These are phyloP conservation scores for Centrapalus pauciflorus DNA, from an alignment of 129 eudicot genomes.

Conservation along the genomic window DNA sequence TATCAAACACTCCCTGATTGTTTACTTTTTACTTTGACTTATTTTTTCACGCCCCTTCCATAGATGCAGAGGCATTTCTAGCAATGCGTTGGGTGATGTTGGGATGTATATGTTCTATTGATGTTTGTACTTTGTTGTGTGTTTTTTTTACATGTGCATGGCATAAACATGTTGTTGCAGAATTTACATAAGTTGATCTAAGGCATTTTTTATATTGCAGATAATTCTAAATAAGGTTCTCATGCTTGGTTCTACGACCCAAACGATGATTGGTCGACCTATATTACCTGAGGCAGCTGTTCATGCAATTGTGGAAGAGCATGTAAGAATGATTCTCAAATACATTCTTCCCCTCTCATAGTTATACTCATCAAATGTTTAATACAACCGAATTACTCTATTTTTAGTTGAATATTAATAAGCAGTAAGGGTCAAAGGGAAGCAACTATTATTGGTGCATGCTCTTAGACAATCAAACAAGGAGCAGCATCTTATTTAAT, in stretches of 20 bases:
- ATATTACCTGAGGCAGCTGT: constrained; percentile 84
- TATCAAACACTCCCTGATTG: no score
- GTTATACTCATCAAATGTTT: not conserved
- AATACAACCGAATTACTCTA: not conserved
- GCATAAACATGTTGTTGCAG: not conserved
- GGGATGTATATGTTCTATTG: constrained; percentile 1
- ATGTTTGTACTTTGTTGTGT: no score
- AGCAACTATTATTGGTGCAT: not conserved
- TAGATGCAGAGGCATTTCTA: not conserved
- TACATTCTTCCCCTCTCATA: not conserved
- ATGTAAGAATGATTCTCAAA: constrained; percentile 50
- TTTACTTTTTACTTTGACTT: no score
- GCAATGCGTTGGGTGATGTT: not conserved
- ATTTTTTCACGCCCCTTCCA: not conserved
- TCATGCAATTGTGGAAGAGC: constrained; percentile 95
- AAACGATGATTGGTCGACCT: constrained; percentile 92
- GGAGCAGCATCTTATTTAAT: not conserved
- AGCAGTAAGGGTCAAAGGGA: not conserved
- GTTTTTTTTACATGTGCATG: not conserved
- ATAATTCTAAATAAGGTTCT: constrained; percentile 80
- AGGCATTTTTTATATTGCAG: constrained; percentile 44
- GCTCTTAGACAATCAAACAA: not conserved
- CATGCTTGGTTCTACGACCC: constrained; percentile 82
- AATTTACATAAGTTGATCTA: not conserved
- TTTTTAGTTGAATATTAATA: not conserved